Evolutionary conservation across 2,329 filamentous ascomycete species (phyloP).

Genomic region (Xylariaceae sp.): DNA sequence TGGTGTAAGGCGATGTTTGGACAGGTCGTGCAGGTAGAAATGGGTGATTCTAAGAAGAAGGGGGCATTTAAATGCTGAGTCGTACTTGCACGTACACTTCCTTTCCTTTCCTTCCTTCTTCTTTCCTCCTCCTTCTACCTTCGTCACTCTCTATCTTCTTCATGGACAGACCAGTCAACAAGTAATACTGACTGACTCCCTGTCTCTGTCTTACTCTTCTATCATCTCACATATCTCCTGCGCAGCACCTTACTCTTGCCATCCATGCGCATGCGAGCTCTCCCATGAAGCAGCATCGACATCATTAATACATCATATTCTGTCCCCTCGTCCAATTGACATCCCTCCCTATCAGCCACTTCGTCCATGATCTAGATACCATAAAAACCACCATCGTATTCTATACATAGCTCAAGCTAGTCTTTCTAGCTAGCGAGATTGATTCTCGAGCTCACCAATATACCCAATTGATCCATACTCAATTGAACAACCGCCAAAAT

Average conservation of each 20-base stretch:
- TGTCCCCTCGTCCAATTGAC: no score
- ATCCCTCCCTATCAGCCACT: no score
- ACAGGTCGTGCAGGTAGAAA: not conserved
- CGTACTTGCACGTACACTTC: not conserved
- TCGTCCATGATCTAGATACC: not conserved
- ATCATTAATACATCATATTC: not conserved
- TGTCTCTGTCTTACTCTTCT: no score
- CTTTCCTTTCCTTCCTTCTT: not conserved
- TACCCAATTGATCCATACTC: not conserved
- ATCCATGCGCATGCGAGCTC: not conserved
- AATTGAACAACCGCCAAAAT: constrained; percentile 16
- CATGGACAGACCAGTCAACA: not conserved
- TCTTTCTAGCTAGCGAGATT: no score
- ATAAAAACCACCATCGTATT: not conserved
- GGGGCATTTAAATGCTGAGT: not conserved
- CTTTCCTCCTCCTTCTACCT: not conserved
- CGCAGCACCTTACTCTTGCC: not conserved
- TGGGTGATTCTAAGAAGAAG: no score
- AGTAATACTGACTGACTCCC: no score
- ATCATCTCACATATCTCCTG: not conserved
- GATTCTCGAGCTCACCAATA: not conserved
- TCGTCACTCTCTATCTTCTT: not conserved
- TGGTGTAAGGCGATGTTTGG: not conserved
- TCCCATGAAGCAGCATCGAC: not conserved
- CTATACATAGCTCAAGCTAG: not conserved